phyloP scores from a whole-genome alignment of 805 yeast species.

The Myxozyma udenii region DNA sequence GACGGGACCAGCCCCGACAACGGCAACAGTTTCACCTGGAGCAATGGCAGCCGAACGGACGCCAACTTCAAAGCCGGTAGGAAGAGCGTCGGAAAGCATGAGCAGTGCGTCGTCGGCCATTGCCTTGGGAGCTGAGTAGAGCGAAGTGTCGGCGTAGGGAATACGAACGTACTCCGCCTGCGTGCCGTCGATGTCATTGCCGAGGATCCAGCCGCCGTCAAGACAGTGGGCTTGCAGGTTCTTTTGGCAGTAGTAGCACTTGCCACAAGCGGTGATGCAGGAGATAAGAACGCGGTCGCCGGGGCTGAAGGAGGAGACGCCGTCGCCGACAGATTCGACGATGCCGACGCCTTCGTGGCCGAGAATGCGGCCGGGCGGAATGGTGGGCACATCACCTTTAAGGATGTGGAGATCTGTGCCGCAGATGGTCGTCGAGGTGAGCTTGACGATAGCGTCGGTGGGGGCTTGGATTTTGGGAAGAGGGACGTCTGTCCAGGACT shows the following conservation, averaged over 20 bases:
- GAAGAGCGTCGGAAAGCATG: constrained; percentile 27
- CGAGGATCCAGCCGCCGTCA: constrained; percentile 37
- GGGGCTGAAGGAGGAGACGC: constrained; percentile 38
- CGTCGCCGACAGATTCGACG: constrained; percentile 44
- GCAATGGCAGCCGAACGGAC: constrained; percentile 15
- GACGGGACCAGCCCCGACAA: constrained; percentile 27
- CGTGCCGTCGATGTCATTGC: constrained; percentile 48
- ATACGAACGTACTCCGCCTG: constrained; percentile 62
- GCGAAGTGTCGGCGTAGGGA: constrained; percentile 53
- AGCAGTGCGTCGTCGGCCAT: constrained; percentile 22
- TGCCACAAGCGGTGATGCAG: constrained; percentile 59
- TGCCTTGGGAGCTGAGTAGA: constrained; percentile 44
- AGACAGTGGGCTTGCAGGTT: constrained; percentile 32
- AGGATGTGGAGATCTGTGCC: constrained; percentile 56
- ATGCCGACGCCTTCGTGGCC: constrained; percentile 46
- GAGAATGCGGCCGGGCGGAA: constrained; percentile 43
- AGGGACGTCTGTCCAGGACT: constrained; percentile 24
- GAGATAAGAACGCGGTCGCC: constrained; percentile 50
- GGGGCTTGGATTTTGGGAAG: constrained; percentile 19
- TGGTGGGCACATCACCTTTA: constrained; percentile 44
- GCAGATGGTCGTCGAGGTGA: constrained; percentile 50
- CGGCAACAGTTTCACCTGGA: constrained; percentile 23
- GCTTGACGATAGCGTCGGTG: constrained; percentile 49
- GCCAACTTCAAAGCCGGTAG: constrained; percentile 27
- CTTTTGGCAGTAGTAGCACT: constrained; percentile 52